Conservation (phyloP, 2,329 filamentous ascomycete genomes). For the Penicillium sp. region DNA sequence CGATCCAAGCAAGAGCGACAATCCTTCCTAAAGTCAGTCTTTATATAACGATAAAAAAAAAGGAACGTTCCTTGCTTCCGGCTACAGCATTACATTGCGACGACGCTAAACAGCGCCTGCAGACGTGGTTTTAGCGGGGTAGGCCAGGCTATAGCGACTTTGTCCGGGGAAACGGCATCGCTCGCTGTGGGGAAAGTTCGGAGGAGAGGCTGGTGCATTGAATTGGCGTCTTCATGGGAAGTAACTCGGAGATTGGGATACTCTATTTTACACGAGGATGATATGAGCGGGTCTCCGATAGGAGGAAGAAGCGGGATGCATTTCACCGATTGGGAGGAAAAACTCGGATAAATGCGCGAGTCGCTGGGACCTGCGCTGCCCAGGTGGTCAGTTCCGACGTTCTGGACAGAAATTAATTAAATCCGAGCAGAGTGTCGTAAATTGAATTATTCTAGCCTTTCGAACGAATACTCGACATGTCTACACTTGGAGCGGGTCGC, state of each 20-base stretch:
- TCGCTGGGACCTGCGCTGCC: background rate
- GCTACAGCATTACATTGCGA: background rate
- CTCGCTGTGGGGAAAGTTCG: slow-evolving; percentile 13
- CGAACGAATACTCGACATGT: background rate
- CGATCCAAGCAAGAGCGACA: background rate
- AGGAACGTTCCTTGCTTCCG: background rate
- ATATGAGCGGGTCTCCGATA: slow-evolving; percentile 11
- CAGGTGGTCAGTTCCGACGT: background rate
- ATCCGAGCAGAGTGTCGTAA: background rate
- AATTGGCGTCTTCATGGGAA: background rate
- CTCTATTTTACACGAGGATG: slow-evolving; percentile 1
- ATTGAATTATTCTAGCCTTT: background rate
- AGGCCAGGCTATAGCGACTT: slow-evolving; percentile 1
- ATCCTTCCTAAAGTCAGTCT: background rate
- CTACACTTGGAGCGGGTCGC: background rate
- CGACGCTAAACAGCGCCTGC: slow-evolving; percentile 4
- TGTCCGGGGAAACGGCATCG: slow-evolving; percentile 19
- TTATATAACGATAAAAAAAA: background rate
- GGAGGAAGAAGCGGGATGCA: slow-evolving; percentile 15
- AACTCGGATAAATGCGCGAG: slow-evolving; percentile 12
- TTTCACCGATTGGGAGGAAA: slow-evolving; percentile 26
- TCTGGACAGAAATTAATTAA: background rate
- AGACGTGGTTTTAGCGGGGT: slow-evolving; percentile 5
- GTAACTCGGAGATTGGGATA: slow-evolving; percentile 7
- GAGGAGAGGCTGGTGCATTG: background rate